Evolutionary conservation across 768 basidiomycete species (phyloP), one percentile per base, ranked within the genome.

Genomic region (Suillus discolor): DNA sequence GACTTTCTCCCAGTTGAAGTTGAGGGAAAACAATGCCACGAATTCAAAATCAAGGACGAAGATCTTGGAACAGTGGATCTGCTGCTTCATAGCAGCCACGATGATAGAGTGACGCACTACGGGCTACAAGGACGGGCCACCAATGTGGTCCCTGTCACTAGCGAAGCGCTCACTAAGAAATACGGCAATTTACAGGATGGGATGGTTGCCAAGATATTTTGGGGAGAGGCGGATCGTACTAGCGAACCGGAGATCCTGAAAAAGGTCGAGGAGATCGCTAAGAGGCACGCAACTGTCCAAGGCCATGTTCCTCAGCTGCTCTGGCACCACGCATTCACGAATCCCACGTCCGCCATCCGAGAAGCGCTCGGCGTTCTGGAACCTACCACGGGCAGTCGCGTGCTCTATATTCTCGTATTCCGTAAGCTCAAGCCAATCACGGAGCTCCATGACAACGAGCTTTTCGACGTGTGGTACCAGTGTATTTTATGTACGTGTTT

Each of bases 91-190:
- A 47, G n/a, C 5, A n/a, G 20, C n/a, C 20, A 36, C 55, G n/a
- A 38, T 6, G 55, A 57, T 13, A 36, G 36, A 23, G 61, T 39
- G 18, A 62, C 25, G n/a, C 41, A 62, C 31, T 54, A 49, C 38
- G 47, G 62, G 13, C 11, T 62, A 5, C 39, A 51, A 25, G 45
- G 62, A 20, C 34, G 49, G 12, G 45, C 62, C 8, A 62, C 47
- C 45, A 55, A 62, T 55, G 62, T 62, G 7, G 34, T 53, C 18
- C n/a, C 31, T 20, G 34, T 62, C 41, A 53, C 62, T 23, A 36
- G 45, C 18, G 16, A 53, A 25, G 42, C 25, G 3, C 36, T 62
- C n/a, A n/a, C n/a, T n/a, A 47, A 23, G 45, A 47, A 47, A n/a
- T 47, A 23, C 45, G 5, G 6, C 0, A 49, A 25, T 20, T 0